These are phyloP conservation scores for Leucaena leucocephala DNA, from an alignment of 306 rosid genomes.

Conservation along the genomic window DNA sequence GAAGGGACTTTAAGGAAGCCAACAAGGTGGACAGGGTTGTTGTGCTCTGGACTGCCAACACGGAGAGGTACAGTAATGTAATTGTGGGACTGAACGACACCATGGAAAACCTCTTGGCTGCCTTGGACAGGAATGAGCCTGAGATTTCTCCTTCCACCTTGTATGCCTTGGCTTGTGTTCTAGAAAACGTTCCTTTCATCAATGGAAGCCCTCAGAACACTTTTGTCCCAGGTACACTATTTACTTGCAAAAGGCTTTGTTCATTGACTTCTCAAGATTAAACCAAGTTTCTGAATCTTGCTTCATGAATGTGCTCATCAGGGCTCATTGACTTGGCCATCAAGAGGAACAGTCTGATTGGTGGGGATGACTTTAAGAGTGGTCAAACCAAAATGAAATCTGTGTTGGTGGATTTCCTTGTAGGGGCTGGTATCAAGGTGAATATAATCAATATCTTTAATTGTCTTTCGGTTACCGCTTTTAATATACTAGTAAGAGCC, in stretches of 20 bases:
- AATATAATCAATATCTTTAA: neutral
- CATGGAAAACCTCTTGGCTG: constrained; percentile 72
- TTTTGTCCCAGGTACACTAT: constrained; percentile 79
- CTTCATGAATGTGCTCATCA: constrained; percentile 29
- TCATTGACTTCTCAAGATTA: neutral
- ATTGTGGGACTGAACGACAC: constrained; percentile 90
- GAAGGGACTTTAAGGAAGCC: constrained; percentile 88
- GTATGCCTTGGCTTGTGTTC: constrained; percentile 85
- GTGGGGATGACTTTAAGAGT: constrained; percentile 99
- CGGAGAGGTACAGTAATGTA: constrained; percentile 92
- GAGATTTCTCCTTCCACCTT: constrained; percentile 99
- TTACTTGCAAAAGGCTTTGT: neutral
- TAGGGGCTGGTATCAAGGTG: constrained; percentile 99
- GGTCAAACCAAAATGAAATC: constrained; percentile 99
- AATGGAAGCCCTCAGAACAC: constrained; percentile 99
- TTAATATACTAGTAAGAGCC: neutral
- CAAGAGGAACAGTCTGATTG: constrained; percentile 77
- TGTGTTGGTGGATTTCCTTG: constrained; percentile 94
- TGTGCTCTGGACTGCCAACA: constrained; percentile 99
- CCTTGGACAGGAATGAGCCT: constrained; percentile 79
- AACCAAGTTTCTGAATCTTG: neutral
- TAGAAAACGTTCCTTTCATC: constrained; percentile 87
- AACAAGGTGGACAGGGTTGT: constrained; percentile 85
- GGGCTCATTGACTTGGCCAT: constrained; percentile 94
- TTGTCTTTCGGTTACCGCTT: neutral